phyloP scores from a whole-genome alignment of 1,284 basidiomycete species.

The Cryptococcus maquisensis region DNA sequence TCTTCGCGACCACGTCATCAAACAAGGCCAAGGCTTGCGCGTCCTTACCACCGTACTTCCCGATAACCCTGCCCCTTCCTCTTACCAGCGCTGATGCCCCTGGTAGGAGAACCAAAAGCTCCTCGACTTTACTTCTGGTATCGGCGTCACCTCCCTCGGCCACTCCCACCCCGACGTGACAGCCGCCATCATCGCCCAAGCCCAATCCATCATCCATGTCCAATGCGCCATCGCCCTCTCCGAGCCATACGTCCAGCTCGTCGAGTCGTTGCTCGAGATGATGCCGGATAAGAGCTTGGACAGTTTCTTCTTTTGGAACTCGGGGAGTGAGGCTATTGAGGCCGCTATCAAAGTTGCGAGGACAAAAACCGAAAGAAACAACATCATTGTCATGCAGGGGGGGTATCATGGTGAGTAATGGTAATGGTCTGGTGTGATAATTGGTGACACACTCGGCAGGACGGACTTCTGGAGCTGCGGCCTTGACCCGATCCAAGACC shows the following conservation, averaged over 20 bases:
- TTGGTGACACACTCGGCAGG: slow-evolving; percentile 5
- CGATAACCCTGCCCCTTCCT: not conserved
- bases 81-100: not conserved
- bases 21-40: slow-evolving; percentile 71
- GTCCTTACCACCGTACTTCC: slow-evolving; percentile 50
- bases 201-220: slow-evolving; percentile 72
- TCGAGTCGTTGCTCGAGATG: slow-evolving; percentile 33
- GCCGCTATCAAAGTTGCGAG: slow-evolving; percentile 57
- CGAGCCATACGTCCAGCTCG: slow-evolving; percentile 80
- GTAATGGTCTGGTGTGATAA: not conserved
- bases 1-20: slow-evolving; percentile 62
- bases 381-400: slow-evolving; percentile 86
- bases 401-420: slow-evolving; percentile 65
- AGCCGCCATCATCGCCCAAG: slow-evolving; percentile 78
- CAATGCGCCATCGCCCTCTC: slow-evolving; percentile 52
- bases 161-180: slow-evolving; percentile 76
- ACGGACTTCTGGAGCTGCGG: slow-evolving; percentile 79
- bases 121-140: slow-evolving; percentile 81
- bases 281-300: slow-evolving; percentile 39
- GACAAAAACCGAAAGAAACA: slow-evolving; percentile 68
- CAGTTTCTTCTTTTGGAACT: slow-evolving; percentile 93
- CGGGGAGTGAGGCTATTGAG: slow-evolving; percentile 48
- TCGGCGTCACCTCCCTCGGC: slow-evolving; percentile 56
- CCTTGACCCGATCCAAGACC: slow-evolving; percentile 82
- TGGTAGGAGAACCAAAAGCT: slow-evolving; percentile 60